Conservation (phyloP, 495 filamentous ascomycete genomes). For the Platismatia glauca region DNA sequence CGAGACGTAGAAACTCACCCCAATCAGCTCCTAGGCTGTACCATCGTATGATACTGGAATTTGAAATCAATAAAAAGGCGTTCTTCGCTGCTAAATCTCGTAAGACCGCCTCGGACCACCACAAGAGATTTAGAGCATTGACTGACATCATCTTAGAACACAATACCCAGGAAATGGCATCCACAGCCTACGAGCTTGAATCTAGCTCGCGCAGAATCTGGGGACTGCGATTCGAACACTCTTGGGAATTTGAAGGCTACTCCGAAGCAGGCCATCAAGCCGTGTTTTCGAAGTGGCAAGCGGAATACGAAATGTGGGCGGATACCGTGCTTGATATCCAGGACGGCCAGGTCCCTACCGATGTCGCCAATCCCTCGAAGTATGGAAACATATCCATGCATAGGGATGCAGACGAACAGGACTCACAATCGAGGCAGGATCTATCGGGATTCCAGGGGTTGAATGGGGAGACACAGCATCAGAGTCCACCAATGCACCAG, state of each 20-base stretch:
- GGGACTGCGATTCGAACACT: conserved; percentile 5
- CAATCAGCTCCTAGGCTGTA: conserved; percentile 8
- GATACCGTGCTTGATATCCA: conserved; percentile 12
- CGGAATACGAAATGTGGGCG: conserved; percentile 11
- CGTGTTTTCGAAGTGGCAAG: conserved; percentile 4
- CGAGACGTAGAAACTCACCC: conserved; percentile 1
- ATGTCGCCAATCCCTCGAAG: background rate
- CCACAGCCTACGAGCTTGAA: conserved; percentile 11
- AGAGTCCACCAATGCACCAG: background rate
- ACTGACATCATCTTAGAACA: background rate
- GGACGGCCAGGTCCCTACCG: conserved; percentile 2
- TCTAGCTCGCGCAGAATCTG: conserved; percentile 6
- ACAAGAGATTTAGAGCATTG: too few relatives aligned
- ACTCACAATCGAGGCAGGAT: background rate
- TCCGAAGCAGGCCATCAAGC: conserved; percentile 3
- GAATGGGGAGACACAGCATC: background rate
- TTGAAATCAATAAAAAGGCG: background rate
- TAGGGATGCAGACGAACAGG: background rate
- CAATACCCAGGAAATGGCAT: conserved; percentile 2
- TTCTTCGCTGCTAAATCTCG: conserved; percentile 1
- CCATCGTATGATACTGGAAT: conserved; percentile 10
- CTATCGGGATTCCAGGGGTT: background rate
- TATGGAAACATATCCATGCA: background rate
- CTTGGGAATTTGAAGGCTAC: conserved; percentile 11
- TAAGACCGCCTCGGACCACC: background rate